Evolutionary conservation across 192 early-diverging fungal genomes (phyloP), one percentile per base, ranked within the genome.

Genomic region (Coemansia sp.): DNA sequence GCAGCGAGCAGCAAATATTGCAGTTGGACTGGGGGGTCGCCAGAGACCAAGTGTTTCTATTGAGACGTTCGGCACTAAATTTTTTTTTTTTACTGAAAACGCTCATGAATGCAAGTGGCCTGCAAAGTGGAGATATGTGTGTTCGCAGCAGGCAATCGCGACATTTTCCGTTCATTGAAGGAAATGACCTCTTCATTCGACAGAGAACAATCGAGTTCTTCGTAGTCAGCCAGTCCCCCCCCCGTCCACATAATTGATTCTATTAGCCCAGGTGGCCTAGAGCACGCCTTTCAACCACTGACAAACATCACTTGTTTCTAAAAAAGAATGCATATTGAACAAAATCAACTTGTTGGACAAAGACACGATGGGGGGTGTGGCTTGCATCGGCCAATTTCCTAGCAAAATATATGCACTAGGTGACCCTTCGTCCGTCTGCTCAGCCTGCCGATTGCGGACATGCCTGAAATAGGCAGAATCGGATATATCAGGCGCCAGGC

Each of bases 21-120:
- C 45, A 49, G 45, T 49, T 49, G 45, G 45, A 49, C 45, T 49
- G 45, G 45, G 34, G 45, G 45, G 45, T 49, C 45, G 45, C 45
- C 45, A n/a, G 11, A 53, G 29, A 56, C 29, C 11, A 56, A 16
- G 29, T 15, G 24, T 32, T 56, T 30, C 29, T 32, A n/a, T 32
- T 34, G 29, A n/a, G 15, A 8, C 3, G 15, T 56, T 56, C 29
- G 29, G 53, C 34, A 30, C 29, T 56, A 32, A 56, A 56, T n/a
- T 56, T 16, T 30, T 55, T n/a, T 16, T 44, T 13, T 5, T 10
- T 27, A 47, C n/a, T 18, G 45, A 9, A 20, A 18, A n/a, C 45
- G n/a, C 18, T 47, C 45, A 18, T 47, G 45, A 47, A 47, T 47
- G 45, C 7, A 47, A 47, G 45, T 47, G 45, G 45, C 9, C 45